These are phyloP conservation scores for Penicillium glabrum DNA, from an alignment of 2,329 filamentous ascomycete species.

Conservation along the genomic window DNA sequence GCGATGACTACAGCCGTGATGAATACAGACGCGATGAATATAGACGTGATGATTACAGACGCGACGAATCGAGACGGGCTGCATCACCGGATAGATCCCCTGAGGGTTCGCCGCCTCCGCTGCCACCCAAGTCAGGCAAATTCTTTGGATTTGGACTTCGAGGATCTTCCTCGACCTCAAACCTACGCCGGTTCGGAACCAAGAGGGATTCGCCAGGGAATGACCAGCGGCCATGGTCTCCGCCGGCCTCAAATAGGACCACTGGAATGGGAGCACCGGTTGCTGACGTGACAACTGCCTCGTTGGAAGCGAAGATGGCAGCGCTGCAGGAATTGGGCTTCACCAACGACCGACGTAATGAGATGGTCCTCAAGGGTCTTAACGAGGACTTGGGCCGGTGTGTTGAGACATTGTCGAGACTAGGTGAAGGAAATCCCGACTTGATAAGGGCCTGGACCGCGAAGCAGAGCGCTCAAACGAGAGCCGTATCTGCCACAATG, in stretches of 20 bases:
- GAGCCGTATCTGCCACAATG: slow-evolving; percentile 17
- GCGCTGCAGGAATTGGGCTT: slow-evolving; percentile 91
- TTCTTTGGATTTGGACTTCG: slow-evolving; percentile 65
- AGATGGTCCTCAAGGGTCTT: slow-evolving; percentile 75
- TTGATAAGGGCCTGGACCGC: slow-evolving; percentile 57
- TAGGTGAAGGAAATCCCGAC: slow-evolving; percentile 68
- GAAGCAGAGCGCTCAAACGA: slow-evolving; percentile 27
- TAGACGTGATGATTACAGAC: slow-evolving; percentile 12
- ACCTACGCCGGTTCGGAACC: slow-evolving; percentile 57
- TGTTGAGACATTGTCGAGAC: slow-evolving; percentile 77
- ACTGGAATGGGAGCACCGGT: slow-evolving; percentile 67
- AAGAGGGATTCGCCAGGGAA: slow-evolving; percentile 48
- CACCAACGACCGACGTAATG: slow-evolving; percentile 75
- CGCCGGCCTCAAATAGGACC: slow-evolving; percentile 31
- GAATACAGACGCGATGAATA: too few species aligned
- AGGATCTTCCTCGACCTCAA: slow-evolving; percentile 70
- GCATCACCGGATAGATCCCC: slow-evolving; percentile 21
- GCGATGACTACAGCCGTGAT: not conserved
- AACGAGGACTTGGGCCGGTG: slow-evolving; percentile 83
- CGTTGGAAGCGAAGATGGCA: slow-evolving; percentile 71
- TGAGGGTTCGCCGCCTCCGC: slow-evolving; percentile 56
- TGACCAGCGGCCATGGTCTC: slow-evolving; percentile 26
- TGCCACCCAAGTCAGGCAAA: slow-evolving; percentile 61
- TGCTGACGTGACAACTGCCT: slow-evolving; percentile 43
- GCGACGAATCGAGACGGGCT: slow-evolving; percentile 3